phyloP scores from a whole-genome alignment of 208 protist species.

The Leishmania tarentolae region DNA sequence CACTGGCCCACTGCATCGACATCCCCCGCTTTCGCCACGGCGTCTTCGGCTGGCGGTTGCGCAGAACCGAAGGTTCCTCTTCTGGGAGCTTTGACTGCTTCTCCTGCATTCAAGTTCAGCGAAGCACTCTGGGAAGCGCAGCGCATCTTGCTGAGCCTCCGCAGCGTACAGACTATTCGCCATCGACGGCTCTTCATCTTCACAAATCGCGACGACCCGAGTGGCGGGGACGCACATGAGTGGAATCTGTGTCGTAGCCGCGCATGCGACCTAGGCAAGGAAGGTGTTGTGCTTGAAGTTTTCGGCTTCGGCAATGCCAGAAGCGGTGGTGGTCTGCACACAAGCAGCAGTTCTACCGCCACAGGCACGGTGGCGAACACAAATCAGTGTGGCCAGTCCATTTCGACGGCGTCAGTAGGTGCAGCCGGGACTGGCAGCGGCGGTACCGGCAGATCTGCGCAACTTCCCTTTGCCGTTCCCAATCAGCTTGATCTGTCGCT shows the following conservation, averaged over 20 bases:
- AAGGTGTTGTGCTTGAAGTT: conserved; percentile 65
- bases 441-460: neutral
- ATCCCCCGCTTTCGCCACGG: conserved; percentile 14
- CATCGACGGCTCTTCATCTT: conserved; percentile 84
- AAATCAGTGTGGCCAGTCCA: neutral
- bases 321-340: neutral
- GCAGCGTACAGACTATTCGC: conserved; percentile 22
- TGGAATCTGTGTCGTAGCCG: conserved; percentile 43
- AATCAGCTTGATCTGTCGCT: neutral
- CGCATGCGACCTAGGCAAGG: conserved; percentile 46
- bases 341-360: neutral
- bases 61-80: conserved; percentile 4
- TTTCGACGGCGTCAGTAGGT: neutral
- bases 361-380: neutral
- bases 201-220: conserved; percentile 82
- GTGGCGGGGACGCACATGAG: conserved; percentile 33
- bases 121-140: conserved; percentile 73
- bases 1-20: neutral
- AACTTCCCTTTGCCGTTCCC: neutral
- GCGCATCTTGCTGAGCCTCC: conserved; percentile 59
- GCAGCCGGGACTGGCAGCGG: neutral
- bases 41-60: neutral
- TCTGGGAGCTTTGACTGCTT: neutral
- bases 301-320: conserved; percentile 50
- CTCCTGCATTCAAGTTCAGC: conserved; percentile 32